phyloP scores from a whole-genome alignment of 306 rosid species.

The Cicer cuneatum region DNA sequence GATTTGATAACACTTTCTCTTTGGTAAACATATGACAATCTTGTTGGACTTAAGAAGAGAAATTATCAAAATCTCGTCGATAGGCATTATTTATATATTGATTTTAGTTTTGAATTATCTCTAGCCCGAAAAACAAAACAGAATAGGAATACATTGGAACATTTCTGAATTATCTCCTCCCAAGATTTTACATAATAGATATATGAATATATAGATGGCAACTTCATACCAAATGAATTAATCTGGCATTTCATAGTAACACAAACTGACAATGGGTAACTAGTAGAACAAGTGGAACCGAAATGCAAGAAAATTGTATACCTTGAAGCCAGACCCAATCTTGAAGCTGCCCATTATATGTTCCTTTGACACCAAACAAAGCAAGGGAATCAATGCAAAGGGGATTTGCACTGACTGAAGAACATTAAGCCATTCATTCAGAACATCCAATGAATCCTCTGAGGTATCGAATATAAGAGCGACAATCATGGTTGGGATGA shows the following conservation, averaged over 20 bases:
- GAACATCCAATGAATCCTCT: slow-evolving; percentile 67
- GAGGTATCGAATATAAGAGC: slow-evolving; percentile 86
- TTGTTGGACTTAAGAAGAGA: background rate
- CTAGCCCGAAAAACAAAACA: slow-evolving; percentile 16
- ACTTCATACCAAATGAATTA: slow-evolving; percentile 22
- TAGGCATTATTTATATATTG: background rate
- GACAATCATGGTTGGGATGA: slow-evolving; percentile 83
- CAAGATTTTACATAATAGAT: slow-evolving; percentile 11
- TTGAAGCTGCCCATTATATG: slow-evolving; percentile 86
- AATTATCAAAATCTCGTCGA: slow-evolving; percentile 19
- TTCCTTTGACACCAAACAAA: slow-evolving; percentile 91
- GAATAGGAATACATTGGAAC: background rate
- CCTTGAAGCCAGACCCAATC: slow-evolving; percentile 85
- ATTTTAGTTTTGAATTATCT: background rate
- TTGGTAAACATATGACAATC: background rate
- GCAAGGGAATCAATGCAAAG: slow-evolving; percentile 94
- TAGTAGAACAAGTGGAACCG: background rate
- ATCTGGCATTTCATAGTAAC: slow-evolving; percentile 14
- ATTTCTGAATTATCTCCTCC: background rate
- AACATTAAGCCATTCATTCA: slow-evolving; percentile 97
- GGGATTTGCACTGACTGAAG: slow-evolving; percentile 98
- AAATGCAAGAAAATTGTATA: slow-evolving; percentile 45
- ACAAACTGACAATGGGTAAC: slow-evolving; percentile 3
- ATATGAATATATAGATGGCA: slow-evolving; percentile 16
- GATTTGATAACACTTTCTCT: background rate